Conservation (phyloP, 192 early-diverging fungal species). For the Backusella psychrophila region DNA sequence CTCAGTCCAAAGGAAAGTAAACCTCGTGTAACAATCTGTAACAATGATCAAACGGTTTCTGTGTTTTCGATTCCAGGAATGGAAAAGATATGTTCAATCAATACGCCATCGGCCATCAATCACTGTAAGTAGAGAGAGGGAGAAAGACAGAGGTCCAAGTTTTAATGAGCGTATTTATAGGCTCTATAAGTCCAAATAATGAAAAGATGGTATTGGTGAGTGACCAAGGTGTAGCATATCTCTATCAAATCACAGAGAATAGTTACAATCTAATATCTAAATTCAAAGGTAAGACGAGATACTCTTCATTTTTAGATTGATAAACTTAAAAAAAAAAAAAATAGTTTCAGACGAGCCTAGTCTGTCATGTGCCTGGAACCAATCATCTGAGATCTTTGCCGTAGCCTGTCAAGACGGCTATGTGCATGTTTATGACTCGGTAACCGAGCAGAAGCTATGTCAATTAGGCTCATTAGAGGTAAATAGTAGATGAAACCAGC, state of each 20-base stretch:
- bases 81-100: not conserved
- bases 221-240: not conserved
- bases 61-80: not conserved
- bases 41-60: not conserved
- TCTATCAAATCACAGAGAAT: not conserved
- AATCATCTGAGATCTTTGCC: constrained; percentile 88
- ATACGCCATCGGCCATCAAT: not conserved
- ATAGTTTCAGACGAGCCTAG: constrained; percentile 76
- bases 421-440: constrained; percentile 90
- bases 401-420: constrained; percentile 93
- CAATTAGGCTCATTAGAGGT: constrained; percentile 44
- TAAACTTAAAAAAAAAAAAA: not conserved
- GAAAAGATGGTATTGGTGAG: not conserved
- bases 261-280: not conserved
- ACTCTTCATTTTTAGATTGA: not conserved
- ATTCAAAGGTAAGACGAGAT: not conserved
- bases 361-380: constrained; percentile 95
- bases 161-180: not conserved
- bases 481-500: not conserved
- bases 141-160: not conserved
- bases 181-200: not conserved
- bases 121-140: not conserved
- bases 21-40: not conserved
- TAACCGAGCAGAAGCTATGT: constrained; percentile 71
- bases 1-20: not conserved